Percentiles rank a stretch among this genome's conserved stretches.
These are phyloP conservation scores for Yamadazyma dendronema DNA, from an alignment of 1,139 yeast species.

Conservation along the genomic window DNA sequence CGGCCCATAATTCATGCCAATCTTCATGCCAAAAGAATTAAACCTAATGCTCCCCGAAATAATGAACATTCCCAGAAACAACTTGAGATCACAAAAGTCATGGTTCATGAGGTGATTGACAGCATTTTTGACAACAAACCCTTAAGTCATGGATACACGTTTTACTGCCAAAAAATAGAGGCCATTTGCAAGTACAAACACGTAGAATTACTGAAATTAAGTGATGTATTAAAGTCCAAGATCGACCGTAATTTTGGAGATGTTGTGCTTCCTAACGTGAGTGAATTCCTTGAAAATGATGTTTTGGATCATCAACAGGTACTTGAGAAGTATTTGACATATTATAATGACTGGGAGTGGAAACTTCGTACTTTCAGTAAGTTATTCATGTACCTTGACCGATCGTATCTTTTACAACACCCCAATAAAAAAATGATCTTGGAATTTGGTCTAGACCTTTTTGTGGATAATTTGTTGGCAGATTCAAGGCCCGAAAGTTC, in stretches of 20 bases:
- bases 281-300: not conserved
- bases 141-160: conserved; percentile 24
- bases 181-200: conserved; percentile 33
- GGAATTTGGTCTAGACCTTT: conserved; percentile 23
- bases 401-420: conserved; percentile 33
- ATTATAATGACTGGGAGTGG: conserved; percentile 26
- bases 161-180: conserved; percentile 31
- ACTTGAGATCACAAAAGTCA: conserved; percentile 11
- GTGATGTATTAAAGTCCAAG: conserved; percentile 19
- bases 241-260: conserved; percentile 18
- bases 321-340: conserved; percentile 14
- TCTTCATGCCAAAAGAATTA: conserved; percentile 12
- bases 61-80: conserved; percentile 13
- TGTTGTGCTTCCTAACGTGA: too few relatives aligned
- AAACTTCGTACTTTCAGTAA: conserved; percentile 25
- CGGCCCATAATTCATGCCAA: conserved; percentile 8
- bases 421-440: conserved; percentile 26
- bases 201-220: conserved; percentile 30
- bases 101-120: conserved; percentile 18
- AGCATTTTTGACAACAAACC: conserved; percentile 19
- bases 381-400: conserved; percentile 36
- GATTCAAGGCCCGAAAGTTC: conserved; percentile 6
- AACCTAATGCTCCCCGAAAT: conserved; percentile 9
- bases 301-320: not conserved
- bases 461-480: conserved; percentile 19